These are phyloP conservation scores for Exophiala xenobiotica DNA, from an alignment of 2,329 filamentous ascomycete genomes.

Conservation along the genomic window DNA sequence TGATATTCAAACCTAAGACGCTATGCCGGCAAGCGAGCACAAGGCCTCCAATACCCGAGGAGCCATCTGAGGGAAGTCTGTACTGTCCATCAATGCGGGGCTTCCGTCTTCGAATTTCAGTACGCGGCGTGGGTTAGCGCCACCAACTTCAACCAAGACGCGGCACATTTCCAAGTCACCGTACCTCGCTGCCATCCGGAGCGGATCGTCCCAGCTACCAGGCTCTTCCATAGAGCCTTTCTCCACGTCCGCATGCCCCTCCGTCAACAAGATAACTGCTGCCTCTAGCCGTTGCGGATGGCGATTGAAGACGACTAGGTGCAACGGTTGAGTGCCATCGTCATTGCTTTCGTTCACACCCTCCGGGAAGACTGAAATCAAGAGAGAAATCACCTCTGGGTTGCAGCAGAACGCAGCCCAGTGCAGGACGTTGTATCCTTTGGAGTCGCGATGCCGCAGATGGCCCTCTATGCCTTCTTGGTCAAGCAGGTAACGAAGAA, in stretches of 20 bases:
- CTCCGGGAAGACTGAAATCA: conserved; percentile 1
- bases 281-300: not conserved
- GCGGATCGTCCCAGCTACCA: not conserved
- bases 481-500: too few species aligned
- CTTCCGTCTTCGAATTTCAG: conserved; percentile 2
- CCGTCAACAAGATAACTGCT: conserved; percentile 2
- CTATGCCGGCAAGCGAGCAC: conserved; percentile 6
- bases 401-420: conserved; percentile 1
- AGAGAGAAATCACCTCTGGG: conserved; percentile 2
- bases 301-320: not conserved
- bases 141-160: conserved; percentile 9
- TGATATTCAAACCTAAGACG: too few species aligned
- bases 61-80: not conserved
- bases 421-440: conserved; percentile 8
- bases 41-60: not conserved
- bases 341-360: not conserved
- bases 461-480: too few species aligned
- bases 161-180: conserved; percentile 4
- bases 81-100: not conserved
- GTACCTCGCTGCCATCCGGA: conserved; percentile 4
- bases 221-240: not conserved
- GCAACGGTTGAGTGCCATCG: not conserved
- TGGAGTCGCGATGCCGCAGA: not conserved
- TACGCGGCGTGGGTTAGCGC: conserved; percentile 1
- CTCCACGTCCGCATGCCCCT: not conserved